Percentiles rank a stretch among this genome's conserved stretches.
These are phyloP conservation scores for Hibiscus trionum DNA, from an alignment of 345 rosid genomes.

Conservation along the genomic window DNA sequence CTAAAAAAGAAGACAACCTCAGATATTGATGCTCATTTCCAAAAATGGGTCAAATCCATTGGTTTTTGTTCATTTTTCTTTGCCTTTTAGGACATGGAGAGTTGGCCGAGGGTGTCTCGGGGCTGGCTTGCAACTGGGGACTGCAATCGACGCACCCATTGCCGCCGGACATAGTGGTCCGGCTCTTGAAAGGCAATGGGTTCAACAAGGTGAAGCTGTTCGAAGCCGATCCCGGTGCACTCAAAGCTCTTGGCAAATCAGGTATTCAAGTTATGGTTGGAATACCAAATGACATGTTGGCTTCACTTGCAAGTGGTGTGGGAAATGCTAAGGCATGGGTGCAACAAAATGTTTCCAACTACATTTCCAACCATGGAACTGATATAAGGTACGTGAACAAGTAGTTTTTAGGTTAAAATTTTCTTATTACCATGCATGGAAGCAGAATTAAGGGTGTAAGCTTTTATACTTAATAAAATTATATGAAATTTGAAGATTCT, in stretches of 20 bases:
- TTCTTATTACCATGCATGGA: too few species aligned
- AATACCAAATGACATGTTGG: slow-evolving; percentile 73
- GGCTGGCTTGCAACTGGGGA: slow-evolving; percentile 81
- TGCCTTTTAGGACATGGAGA: slow-evolving; percentile 3
- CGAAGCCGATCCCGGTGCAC: slow-evolving; percentile 78
- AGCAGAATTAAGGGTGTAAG: too few species aligned
- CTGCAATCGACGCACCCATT: slow-evolving; percentile 59
- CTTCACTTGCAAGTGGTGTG: slow-evolving; percentile 47
- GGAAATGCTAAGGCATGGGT: slow-evolving; percentile 61
- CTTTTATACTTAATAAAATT: too few species aligned
- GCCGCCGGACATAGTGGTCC: slow-evolving; percentile 52
- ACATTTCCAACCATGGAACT: slow-evolving; percentile 48
- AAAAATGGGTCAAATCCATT: slow-evolving; percentile 22
- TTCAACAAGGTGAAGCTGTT: slow-evolving; percentile 82
- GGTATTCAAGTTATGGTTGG: slow-evolving; percentile 94
- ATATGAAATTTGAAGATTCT: too few species aligned
- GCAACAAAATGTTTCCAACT: slow-evolving; percentile 57
- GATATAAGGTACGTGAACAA: slow-evolving; percentile 45
- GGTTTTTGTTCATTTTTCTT: slow-evolving; percentile 20
- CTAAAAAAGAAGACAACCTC: not conserved
- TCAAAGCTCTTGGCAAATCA: slow-evolving; percentile 72
- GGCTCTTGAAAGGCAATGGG: slow-evolving; percentile 66
- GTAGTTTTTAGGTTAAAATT: too few species aligned
- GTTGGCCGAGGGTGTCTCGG: slow-evolving; percentile 27
- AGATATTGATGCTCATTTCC: not conserved